phyloP scores from a whole-genome alignment of 805 yeast genomes.

The Saturnispora silvae region DNA sequence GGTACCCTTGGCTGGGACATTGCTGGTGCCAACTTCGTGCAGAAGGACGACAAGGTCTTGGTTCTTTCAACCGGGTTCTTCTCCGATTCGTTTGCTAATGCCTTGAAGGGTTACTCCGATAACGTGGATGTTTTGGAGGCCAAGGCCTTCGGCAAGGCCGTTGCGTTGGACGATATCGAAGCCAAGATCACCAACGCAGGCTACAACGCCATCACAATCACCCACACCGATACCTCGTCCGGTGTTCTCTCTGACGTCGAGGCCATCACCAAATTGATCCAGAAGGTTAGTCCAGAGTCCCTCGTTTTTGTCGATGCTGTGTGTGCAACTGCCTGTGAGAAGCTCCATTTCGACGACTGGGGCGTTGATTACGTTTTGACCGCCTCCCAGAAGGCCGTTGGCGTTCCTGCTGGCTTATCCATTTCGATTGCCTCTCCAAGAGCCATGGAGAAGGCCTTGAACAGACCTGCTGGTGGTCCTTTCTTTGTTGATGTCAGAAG shows the following conservation, averaged over 20 bases:
- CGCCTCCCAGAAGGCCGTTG: slow-evolving; percentile 93
- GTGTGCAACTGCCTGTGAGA: slow-evolving; percentile 87
- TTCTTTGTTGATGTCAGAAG: slow-evolving; percentile 64
- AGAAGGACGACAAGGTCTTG: slow-evolving; percentile 58
- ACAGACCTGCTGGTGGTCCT: slow-evolving; percentile 36
- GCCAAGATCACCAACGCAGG: slow-evolving; percentile 33
- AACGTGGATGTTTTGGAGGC: slow-evolving; percentile 68
- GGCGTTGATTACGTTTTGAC: slow-evolving; percentile 79
- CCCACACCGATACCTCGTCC: slow-evolving; percentile 95
- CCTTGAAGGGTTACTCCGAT: slow-evolving; percentile 61
- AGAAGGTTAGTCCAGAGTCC: slow-evolving; percentile 63
- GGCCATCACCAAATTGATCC: slow-evolving; percentile 50
- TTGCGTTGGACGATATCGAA: slow-evolving; percentile 47
- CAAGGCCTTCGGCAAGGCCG: slow-evolving; percentile 54
- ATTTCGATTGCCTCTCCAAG: slow-evolving; percentile 66
- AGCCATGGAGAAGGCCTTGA: slow-evolving; percentile 53
- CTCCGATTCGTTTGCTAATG: slow-evolving; percentile 72
- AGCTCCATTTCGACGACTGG: slow-evolving; percentile 79
- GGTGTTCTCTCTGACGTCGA: slow-evolving; percentile 77
- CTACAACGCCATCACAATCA: slow-evolving; percentile 68
- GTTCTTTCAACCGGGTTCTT: slow-evolving; percentile 88
- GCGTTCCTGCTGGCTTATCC: slow-evolving; percentile 88
- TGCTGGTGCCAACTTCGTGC: slow-evolving; percentile 64
- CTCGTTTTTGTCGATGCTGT: slow-evolving; percentile 87
- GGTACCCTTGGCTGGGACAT: slow-evolving; percentile 96